phyloP scores from a whole-genome alignment of 495 filamentous ascomycete species.

The Parathielavia appendiculata region DNA sequence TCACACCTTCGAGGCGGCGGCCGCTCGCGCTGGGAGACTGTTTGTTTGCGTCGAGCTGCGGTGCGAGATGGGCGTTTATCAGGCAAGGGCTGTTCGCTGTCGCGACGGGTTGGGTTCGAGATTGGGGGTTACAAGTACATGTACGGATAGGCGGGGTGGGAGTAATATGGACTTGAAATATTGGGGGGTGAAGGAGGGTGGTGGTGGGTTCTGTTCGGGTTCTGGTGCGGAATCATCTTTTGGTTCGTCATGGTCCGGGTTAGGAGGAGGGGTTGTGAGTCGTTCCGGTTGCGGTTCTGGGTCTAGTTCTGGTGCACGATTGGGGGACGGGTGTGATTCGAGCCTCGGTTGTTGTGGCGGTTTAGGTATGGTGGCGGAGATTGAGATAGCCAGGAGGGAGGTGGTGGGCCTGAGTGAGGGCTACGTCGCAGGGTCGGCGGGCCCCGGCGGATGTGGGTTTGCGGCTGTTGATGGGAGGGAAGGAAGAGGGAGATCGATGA shows the following conservation, averaged over 20 bases:
- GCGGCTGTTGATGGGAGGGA: neutral
- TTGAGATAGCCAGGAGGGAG: too few relatives aligned
- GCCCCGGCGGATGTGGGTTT: too few relatives aligned
- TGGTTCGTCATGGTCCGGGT: neutral
- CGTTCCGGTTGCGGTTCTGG: neutral
- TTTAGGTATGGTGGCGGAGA: too few relatives aligned
- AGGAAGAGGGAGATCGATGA: neutral
- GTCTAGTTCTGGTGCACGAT: too few relatives aligned
- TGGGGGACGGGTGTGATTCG: too few relatives aligned
- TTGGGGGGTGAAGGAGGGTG: neutral
- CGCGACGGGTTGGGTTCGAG: neutral
- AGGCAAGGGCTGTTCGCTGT: neutral
- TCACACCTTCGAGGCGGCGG: slow-evolving; percentile 17
- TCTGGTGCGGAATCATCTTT: too few relatives aligned
- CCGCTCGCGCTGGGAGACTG: slow-evolving; percentile 14
- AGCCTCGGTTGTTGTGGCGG: too few relatives aligned
- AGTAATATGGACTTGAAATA: too few relatives aligned
- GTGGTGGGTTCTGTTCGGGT: neutral
- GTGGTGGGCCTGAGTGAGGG: too few relatives aligned
- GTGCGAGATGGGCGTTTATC: slow-evolving; percentile 18
- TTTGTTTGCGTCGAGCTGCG: slow-evolving; percentile 23
- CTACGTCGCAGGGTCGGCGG: too few relatives aligned
- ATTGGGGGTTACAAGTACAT: neutral
- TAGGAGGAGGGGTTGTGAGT: neutral
- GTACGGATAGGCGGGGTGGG: too few relatives aligned